Base-by-base conservation (phyloP, 2,329 filamentous ascomycete species). In the Trichoderma breve region DNA sequence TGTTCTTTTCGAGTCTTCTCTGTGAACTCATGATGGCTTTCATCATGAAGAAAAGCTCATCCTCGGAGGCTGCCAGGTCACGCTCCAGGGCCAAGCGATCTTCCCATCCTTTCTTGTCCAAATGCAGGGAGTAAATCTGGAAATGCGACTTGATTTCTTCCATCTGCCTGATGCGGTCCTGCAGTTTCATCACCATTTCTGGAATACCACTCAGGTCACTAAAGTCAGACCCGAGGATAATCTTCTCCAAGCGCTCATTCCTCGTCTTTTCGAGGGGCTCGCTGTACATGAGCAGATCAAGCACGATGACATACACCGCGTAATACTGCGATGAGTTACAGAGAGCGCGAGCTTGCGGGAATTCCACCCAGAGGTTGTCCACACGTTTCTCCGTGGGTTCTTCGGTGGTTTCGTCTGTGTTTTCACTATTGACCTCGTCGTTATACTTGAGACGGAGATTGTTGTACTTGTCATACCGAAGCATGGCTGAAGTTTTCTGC, bases 21-120 rank as follows among this genome's bases (percentile, higher is more conserved):
- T 99, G 96, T 6, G 95, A 97, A 3, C 94, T 97, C 1, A 96
- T 99, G 79, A 99, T 99, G 51, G 96, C 97, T 78, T 99, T 98
- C 96, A 99, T 98, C 85, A 99, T 93, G 83, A 99, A 99, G 86
- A 99, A 99, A 9, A 99, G 83, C 81, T 99, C 97, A 77, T 99
- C 96, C 80, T 98, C 96, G 78, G 94, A 98, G 24, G 90, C 90
- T 11, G 93, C 89, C 65, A 99, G 85, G 79, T 99, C 96, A 66
- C 93, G 91, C 79, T 99, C 96, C 57, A 99, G 87, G n/a, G 91
- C 84, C 72, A 98, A 86, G 39, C 94, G 90, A 79, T 98, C 95
- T 78, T 96, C 90, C 95, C 95, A 98, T 15, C 95, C 95, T 78
- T 93, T 90, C 77, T 91, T 91, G 81, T 98, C 95, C 30, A 99